Evolutionary conservation across 345 rosid genomes (phyloP), one percentile per base, ranked within the genome.

Genomic region (Erucastrum elatum): DNA sequence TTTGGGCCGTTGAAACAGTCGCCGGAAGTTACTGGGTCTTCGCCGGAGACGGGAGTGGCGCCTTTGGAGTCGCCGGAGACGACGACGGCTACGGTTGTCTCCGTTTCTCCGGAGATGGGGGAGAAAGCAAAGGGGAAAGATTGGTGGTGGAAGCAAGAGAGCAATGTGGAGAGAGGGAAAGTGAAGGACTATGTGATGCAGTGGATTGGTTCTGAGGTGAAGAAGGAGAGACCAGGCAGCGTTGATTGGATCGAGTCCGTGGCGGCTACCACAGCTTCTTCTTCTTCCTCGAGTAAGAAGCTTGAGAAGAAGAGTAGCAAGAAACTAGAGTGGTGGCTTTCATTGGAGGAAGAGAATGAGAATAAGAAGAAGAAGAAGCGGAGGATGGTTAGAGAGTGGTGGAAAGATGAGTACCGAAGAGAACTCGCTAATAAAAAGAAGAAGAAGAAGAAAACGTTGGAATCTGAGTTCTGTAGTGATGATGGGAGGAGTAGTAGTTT

Each of bases 321-420:
- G 82, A 84, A 88, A 13, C 77, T 90, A 79, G 98, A 95, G 33
- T 95, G 99, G 99, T 95, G 99, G 99, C 87, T 82, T 58, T 86
- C 96, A 0, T 66, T 95, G 59, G 96, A 93, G 10, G 97, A 93
- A 21, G 94, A 89, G 74, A 83, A 82, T 75, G 92, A 88, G 74
- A 79, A 82, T 26, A 74, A 59, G 56, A 80, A 86, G 64, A 59
- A 25, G 80, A 92, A 88, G 76, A 90, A 84, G 87, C 78, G 88
- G 70, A 86, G 90, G 85, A 90, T 84, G 37, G 90, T 96, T 2
- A 90, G 99, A 76, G 96, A 95, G 77, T 95, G 99, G 99, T 95
- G 99, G 98, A 93, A 86, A 84, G 99, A 93, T 78, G 99, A 95
- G 87, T 90, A 95, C 31, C 87, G 92, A 16, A 97, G 91, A 75